Base-by-base conservation (phyloP, 352 stramenopile species). In the Pythium aristosporum region DNA sequence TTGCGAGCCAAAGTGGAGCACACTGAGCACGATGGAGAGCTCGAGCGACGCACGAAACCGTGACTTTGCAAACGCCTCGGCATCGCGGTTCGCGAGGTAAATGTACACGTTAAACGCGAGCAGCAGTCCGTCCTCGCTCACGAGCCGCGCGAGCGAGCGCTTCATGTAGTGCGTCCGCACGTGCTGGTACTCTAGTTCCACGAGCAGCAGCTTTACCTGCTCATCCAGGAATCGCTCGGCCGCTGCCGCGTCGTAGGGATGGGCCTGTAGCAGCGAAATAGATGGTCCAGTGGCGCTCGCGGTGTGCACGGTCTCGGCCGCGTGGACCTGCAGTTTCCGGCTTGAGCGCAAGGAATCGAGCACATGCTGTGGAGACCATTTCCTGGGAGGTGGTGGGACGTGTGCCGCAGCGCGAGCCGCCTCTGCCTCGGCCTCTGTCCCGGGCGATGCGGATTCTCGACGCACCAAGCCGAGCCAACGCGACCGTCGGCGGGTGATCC, bases 41-140 rank as follows among this genome's bases (percentile, higher is more conserved):
- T 69, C 63, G 42, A 69, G 63, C 30, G 63, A 61, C 23, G 39
- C 21, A n/a, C 63, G 63, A 13, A 70, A 66, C 15, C 43, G 41
- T 16, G 63, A 70, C 5, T 18, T 51, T 5, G 56, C 18, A 21
- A 70, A 66, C 21, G 39, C 46, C 32, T 61, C 56, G 37, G 52
- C 25, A 43, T 57, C 46, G 25, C 59, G 57, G 50, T 70, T 66
- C 2, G 56, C 44, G 53, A 67, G 36, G 47, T 68, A 68, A 30
- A 67, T 63, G 59, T 67, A 71, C 15, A 68, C 4, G 25, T 60
- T 64, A 25, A 68, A 49, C 15, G 68, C n/a, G 15, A 68, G 39
- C 30, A 71, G 32, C 41, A 68, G 21, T 20, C 55, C 36, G 53
- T 63, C 58, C 28, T 71, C 65, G n/a, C 50, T 60, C 13, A 66